Evolutionary conservation across 345 rosid genomes (phyloP).

Genomic region (Litchi chinensis): DNA sequence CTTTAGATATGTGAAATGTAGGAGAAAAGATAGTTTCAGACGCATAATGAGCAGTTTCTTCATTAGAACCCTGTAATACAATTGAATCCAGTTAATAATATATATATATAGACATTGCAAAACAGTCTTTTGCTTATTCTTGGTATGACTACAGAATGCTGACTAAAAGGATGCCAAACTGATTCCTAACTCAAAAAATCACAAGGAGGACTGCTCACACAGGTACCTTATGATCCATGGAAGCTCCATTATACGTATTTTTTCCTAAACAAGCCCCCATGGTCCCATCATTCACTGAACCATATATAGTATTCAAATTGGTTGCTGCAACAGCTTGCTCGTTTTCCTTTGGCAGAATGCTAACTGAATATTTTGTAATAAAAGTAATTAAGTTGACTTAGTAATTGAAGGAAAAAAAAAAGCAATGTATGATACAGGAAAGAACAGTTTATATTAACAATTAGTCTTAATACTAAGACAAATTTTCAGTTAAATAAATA

Average conservation of each 20-base stretch:
- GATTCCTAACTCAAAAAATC: background rate
- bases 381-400: background rate
- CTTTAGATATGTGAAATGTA: constrained; percentile 50
- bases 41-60: constrained; percentile 30
- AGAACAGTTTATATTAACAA: background rate
- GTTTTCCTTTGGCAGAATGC: constrained; percentile 42
- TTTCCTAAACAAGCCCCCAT: constrained; percentile 31
- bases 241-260: constrained; percentile 35
- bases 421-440: background rate
- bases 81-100: constrained; percentile 9
- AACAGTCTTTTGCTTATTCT: background rate
- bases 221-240: constrained; percentile 47
- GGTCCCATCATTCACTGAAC: constrained; percentile 26
- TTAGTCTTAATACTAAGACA: background rate
- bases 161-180: background rate
- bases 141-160: background rate
- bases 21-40: constrained; percentile 68
- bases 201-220: background rate
- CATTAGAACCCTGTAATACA: constrained; percentile 44
- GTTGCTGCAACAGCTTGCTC: constrained; percentile 34
- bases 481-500: background rate
- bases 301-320: constrained; percentile 30
- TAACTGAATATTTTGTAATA: constrained; percentile 33
- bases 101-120: background rate
- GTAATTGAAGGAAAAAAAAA: background rate